A percentile compares a stretch with the other conserved stretches of the same genome.
phyloP scores from a whole-genome alignment of 2,329 filamentous ascomycete genomes.

The Monosporascus sp. region DNA sequence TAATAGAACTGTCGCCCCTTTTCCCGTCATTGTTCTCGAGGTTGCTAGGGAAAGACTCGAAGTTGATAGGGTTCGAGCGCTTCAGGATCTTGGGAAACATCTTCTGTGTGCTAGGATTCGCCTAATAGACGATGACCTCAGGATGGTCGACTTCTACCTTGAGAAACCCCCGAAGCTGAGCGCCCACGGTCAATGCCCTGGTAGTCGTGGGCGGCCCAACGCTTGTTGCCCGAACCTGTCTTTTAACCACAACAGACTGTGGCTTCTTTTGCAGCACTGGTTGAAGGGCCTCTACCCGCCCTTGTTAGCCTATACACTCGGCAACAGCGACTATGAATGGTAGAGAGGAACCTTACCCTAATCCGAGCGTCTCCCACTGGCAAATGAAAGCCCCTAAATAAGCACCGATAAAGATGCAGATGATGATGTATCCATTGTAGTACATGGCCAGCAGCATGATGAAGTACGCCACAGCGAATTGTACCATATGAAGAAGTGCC shows the following conservation, averaged over 20 bases:
- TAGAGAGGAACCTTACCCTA: slow-evolving; percentile 5
- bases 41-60: too few species aligned
- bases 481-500: slow-evolving; percentile 62
- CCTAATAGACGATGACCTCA: too few species aligned
- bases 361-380: slow-evolving; percentile 58
- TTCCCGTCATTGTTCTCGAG: too few species aligned
- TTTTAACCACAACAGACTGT: slow-evolving; percentile 14
- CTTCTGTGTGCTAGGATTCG: too few species aligned
- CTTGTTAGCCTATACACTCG: slow-evolving; percentile 1
- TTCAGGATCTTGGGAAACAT: too few species aligned
- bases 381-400: slow-evolving; percentile 70
- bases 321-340: not conserved
- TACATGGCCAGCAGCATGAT: slow-evolving; percentile 67
- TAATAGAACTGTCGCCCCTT: too few species aligned
- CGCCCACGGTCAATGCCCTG: too few species aligned
- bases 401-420: slow-evolving; percentile 74
- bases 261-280: slow-evolving; percentile 9
- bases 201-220: too few species aligned
- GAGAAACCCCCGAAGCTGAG: too few species aligned
- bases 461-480: slow-evolving; percentile 73
- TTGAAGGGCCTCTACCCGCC: not conserved
- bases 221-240: too few species aligned
- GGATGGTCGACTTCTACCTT: too few species aligned
- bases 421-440: slow-evolving; percentile 70
- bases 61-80: too few species aligned